Base-by-base conservation (phyloP, 768 basidiomycete genomes). In the Leccinum imitatum region DNA sequence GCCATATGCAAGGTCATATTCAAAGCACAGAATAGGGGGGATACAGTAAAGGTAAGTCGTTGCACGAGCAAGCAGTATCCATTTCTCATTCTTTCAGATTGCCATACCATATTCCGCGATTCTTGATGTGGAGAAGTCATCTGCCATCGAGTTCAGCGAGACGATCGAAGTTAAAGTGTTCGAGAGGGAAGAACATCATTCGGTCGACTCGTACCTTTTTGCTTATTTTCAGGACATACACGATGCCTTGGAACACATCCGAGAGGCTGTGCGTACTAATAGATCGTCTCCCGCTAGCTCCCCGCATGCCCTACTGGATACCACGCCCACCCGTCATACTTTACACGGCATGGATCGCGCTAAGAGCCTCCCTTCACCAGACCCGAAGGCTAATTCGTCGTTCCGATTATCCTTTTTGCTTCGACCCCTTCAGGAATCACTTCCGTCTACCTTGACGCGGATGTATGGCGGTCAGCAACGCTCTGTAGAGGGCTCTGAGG, bases 1-100 rank as follows among this genome's bases (percentile, higher is more conserved):
- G 88, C 93, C 9, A 87, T 99, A 61, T 85, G 89, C 59, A 96
- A 91, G 74, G 89, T 95, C 57, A 94, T 98, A 57, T 95, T 98
- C 79, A 93, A 94, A 71, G 89, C 90, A 15, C 95, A 98, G 77
- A 97, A 98, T 73, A 89, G 89, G 82, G 96, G 97, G 3, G 94
- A 98, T 68, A 91, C 86, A 66, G 94, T 98, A 65, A 98, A 98
- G 83, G 92, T 90, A 63, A 27, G 73, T 66, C 25, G 54, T 6
- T 51, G 30, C 54, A 31, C 4, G 47, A 7, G 27, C 4, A n/a
- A n/a, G 17, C 13, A 11, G 31, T 47, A 14, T 47, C 54, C 30
- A 37, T 30, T 44, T 54, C 61, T 70, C 50, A 62, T 31, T 33
- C 51, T 50, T 50, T 19, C 63, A 87, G 92, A 94, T 99, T 69